Conservation (phyloP, 352 stramenopile species). For the Phytophthora litchii region DNA sequence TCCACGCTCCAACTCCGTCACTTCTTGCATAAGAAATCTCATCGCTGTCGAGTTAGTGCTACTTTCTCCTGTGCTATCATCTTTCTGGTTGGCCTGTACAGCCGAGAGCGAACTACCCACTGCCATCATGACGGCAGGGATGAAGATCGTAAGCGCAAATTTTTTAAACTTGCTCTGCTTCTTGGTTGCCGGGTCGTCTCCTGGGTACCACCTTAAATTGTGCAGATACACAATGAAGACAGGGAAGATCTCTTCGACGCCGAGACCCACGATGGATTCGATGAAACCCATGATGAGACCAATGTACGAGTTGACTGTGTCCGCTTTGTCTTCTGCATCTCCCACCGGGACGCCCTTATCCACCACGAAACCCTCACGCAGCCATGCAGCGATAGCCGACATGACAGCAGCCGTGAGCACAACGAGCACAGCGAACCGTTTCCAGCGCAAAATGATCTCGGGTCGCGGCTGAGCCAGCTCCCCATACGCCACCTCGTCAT, state of each 20-base stretch:
- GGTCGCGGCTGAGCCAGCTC: slow-evolving; percentile 46
- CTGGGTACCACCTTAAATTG: slow-evolving; percentile 60
- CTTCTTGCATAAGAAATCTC: slow-evolving; percentile 40
- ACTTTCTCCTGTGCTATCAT: slow-evolving; percentile 20
- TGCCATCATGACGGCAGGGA: slow-evolving; percentile 59
- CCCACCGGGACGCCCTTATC: slow-evolving; percentile 18
- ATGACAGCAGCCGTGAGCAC: slow-evolving; percentile 47
- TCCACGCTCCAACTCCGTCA: slow-evolving; percentile 8
- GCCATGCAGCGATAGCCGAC: slow-evolving; percentile 41
- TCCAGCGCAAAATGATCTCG: slow-evolving; percentile 71
- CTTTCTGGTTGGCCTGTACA: slow-evolving; percentile 62
- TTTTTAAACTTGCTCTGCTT: slow-evolving; percentile 63
- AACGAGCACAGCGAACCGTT: slow-evolving; percentile 57
- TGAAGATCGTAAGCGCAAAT: slow-evolving; percentile 61
- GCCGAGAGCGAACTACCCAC: slow-evolving; percentile 58
- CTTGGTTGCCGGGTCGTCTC: slow-evolving; percentile 51
- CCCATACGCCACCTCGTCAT: slow-evolving; percentile 34
- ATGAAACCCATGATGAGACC: slow-evolving; percentile 68
- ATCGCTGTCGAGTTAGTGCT: slow-evolving; percentile 12
- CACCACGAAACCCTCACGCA: slow-evolving; percentile 50
- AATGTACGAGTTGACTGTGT: slow-evolving; percentile 60
- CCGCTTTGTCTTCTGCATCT: slow-evolving; percentile 37
- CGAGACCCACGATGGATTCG: slow-evolving; percentile 52
- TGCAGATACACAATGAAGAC: slow-evolving; percentile 71
- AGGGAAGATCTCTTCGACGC: slow-evolving; percentile 57